Conservation (phyloP, 2,329 filamentous ascomycete genomes). For the Madurella mycetomatis region DNA sequence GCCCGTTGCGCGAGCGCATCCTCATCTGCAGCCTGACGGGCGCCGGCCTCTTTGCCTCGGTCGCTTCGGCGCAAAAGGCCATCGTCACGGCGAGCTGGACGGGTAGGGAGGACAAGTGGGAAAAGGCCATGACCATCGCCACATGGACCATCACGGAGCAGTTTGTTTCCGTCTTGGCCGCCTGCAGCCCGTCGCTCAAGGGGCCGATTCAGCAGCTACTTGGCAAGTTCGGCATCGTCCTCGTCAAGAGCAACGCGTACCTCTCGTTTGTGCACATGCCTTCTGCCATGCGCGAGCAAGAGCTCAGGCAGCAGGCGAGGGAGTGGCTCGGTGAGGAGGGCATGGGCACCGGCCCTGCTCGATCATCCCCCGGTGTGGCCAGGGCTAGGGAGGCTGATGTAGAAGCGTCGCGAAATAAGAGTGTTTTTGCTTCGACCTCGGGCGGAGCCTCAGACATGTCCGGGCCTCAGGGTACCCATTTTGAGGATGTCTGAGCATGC, state of each 20-base stretch:
- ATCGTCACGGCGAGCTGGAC: slow-evolving; percentile 8
- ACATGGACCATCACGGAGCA: slow-evolving; percentile 21
- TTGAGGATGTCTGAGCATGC: no score
- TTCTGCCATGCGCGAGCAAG: background rate
- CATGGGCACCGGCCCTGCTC: background rate
- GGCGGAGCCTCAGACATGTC: no score
- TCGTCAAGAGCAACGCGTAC: slow-evolving; percentile 4
- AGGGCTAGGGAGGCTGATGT: no score
- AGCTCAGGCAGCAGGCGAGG: slow-evolving; percentile 4
- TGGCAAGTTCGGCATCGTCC: slow-evolving; percentile 9
- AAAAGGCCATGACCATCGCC: slow-evolving; percentile 12
- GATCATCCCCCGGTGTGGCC: no score
- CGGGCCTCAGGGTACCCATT: no score
- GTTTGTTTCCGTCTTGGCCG: slow-evolving; percentile 16
- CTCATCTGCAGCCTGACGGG: slow-evolving; percentile 20
- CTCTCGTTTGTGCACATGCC: slow-evolving; percentile 18
- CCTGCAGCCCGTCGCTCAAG: slow-evolving; percentile 23
- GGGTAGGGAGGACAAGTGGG: slow-evolving; percentile 7
- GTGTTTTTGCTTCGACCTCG: no score
- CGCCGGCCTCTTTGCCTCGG: slow-evolving; percentile 16
- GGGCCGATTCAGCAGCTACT: slow-evolving; percentile 17
- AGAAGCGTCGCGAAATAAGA: no score
- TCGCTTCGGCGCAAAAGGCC: slow-evolving; percentile 14
- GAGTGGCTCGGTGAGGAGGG: slow-evolving; percentile 2
- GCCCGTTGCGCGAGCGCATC: slow-evolving; percentile 18